A percentile compares a stretch with the other conserved stretches of the same genome.
These are phyloP conservation scores for Colletotrichum sublineola DNA, from an alignment of 2,329 filamentous ascomycete species.

Conservation along the genomic window DNA sequence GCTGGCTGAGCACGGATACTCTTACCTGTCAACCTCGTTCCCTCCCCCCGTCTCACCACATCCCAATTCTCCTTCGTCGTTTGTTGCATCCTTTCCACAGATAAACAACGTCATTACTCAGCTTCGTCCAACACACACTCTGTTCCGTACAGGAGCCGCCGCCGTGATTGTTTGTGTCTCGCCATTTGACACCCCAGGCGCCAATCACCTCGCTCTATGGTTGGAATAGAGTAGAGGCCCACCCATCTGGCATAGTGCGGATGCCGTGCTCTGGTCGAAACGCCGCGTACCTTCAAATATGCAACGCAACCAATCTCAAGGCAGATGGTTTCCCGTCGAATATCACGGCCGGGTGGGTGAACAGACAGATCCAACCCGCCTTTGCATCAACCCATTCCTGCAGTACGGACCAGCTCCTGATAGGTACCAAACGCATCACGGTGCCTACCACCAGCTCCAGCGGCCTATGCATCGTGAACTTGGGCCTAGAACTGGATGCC, in stretches of 20 bases:
- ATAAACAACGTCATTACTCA: not conserved
- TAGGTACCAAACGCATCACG: not conserved
- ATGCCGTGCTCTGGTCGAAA: not conserved
- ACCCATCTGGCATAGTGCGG: not conserved
- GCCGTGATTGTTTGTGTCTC: not conserved
- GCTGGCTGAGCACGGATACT: conserved; percentile 3
- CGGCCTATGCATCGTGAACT: not conserved
- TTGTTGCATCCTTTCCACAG: not conserved
- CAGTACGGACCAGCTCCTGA: conserved; percentile 1
- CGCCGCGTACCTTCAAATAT: conserved; percentile 12
- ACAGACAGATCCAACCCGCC: not conserved
- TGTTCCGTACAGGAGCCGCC: not conserved
- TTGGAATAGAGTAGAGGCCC: not conserved
- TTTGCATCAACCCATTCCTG: not conserved
- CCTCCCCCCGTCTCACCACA: not conserved
- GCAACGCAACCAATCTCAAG: not conserved
- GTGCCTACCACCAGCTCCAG: not conserved
- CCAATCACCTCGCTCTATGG: not conserved
- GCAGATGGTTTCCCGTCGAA: not conserved
- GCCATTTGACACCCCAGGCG: conserved; percentile 19
- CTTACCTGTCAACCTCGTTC: not conserved
- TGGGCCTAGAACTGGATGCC: conserved; percentile 28
- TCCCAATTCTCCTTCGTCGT: not conserved
- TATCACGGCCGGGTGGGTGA: not conserved
- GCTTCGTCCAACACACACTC: not conserved